phyloP scores from a whole-genome alignment of 148 eudicot species.

The Rhododendron simsii region DNA sequence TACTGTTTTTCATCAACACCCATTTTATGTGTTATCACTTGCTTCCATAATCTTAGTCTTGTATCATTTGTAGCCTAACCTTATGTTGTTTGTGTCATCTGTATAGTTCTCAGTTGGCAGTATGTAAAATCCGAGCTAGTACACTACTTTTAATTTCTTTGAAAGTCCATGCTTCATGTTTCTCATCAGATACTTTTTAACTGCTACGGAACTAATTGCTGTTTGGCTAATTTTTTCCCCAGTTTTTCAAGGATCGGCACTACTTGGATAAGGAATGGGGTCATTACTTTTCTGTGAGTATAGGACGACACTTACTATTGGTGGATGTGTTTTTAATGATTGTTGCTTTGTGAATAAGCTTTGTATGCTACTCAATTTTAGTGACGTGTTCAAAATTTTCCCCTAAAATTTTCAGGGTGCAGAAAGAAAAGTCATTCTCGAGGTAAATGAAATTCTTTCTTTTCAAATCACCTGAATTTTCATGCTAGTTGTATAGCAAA shows the following conservation, averaged over 20 bases:
- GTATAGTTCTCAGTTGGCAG: not conserved
- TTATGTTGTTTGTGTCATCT: not conserved
- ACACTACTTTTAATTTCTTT: not conserved
- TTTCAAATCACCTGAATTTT: not conserved
- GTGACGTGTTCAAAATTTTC: not conserved
- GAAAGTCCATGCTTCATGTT: not conserved
- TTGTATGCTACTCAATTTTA: not conserved
- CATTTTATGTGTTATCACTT: not conserved
- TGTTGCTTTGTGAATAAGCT: not conserved
- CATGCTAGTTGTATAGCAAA: not conserved
- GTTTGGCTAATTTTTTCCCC: slow-evolving; percentile 17
- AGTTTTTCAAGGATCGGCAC: slow-evolving; percentile 98
- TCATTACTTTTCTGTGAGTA: slow-evolving; percentile 73
- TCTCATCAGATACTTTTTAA: not conserved
- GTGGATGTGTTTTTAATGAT: not conserved
- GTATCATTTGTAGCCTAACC: not conserved
- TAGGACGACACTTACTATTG: not conserved
- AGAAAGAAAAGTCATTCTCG: slow-evolving; percentile 62
- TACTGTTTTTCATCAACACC: not conserved
- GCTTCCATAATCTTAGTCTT: not conserved
- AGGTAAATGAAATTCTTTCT: slow-evolving; percentile 39
- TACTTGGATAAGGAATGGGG: slow-evolving; percentile 99
- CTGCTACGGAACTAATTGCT: not conserved
- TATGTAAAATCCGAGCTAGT: not conserved
- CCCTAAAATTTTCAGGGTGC: slow-evolving; percentile 43